A percentile compares a stretch with the other conserved stretches of the same genome.
Evolutionary conservation across 208 protist genomes (phyloP).

Genomic region (Crithidia thermophila): DNA sequence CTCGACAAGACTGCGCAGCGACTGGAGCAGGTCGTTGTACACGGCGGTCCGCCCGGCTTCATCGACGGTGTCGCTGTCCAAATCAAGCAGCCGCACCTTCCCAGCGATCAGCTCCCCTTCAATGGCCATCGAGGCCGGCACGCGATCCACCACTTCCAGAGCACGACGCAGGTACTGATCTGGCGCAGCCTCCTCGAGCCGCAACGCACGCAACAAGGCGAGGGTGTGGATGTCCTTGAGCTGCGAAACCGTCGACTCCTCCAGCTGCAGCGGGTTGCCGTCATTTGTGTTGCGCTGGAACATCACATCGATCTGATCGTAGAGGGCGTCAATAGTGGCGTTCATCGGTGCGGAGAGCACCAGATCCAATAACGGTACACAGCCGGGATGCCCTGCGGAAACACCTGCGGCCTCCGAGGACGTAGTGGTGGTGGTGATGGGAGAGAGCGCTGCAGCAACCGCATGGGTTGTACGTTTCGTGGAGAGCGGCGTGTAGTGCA

Average conservation of each 20-base stretch:
- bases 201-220: conserved; percentile 64
- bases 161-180: conserved; percentile 70
- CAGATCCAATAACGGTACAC: too few relatives aligned
- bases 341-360: conserved; percentile 18
- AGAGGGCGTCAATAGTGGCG: conserved; percentile 34
- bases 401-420: too few relatives aligned
- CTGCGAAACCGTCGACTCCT: conserved; percentile 24
- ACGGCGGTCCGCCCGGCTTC: conserved; percentile 51
- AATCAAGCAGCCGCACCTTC: conserved; percentile 70
- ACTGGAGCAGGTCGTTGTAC: conserved; percentile 76
- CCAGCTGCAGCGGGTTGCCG: conserved; percentile 54
- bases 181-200: conserved; percentile 50
- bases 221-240: conserved; percentile 41
- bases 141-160: conserved; percentile 69
- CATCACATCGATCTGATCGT: conserved; percentile 56
- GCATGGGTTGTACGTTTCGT: too few relatives aligned
- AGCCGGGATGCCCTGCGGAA: too few relatives aligned
- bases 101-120: conserved; percentile 76
- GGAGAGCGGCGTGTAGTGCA: conserved; percentile 10
- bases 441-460: too few relatives aligned
- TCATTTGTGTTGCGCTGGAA: conserved; percentile 78
- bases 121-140: conserved; percentile 58
- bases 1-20: conserved; percentile 78
- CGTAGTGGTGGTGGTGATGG: too few relatives aligned
- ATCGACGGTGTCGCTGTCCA: conserved; percentile 65